Conservation (phyloP, 2,329 filamentous ascomycete species). For the Fusarium verrucosum region DNA sequence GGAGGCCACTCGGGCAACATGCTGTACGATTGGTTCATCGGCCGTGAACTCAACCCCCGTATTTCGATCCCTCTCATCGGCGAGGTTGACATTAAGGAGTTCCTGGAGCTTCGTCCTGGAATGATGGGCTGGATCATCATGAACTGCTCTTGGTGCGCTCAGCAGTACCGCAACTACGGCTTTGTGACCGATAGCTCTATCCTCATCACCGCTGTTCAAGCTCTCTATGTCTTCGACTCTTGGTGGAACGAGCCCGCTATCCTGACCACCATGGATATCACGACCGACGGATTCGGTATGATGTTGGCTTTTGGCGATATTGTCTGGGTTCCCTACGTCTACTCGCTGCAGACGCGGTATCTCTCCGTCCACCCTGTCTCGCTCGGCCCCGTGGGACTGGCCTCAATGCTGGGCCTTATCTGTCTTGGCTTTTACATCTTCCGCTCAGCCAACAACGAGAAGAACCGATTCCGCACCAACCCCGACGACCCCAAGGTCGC, state of each 20-base stretch:
- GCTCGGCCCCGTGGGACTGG: slow-evolving; percentile 75
- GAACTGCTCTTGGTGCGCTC: slow-evolving; percentile 83
- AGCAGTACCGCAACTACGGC: slow-evolving; percentile 87
- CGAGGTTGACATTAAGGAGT: slow-evolving; percentile 89
- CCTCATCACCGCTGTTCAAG: slow-evolving; percentile 79
- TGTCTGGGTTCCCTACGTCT: slow-evolving; percentile 91
- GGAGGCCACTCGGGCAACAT: slow-evolving; percentile 86
- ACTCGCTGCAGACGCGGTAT: slow-evolving; percentile 85
- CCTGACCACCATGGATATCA: slow-evolving; percentile 94
- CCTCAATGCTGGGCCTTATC: slow-evolving; percentile 73
- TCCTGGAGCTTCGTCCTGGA: slow-evolving; percentile 89
- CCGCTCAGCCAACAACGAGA: slow-evolving; percentile 92
- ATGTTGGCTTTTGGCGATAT: slow-evolving; percentile 95
- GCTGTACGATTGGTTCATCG: slow-evolving; percentile 96
- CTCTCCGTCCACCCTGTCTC: slow-evolving; percentile 81
- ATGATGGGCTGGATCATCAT: slow-evolving; percentile 89
- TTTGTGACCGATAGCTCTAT: slow-evolving; percentile 87
- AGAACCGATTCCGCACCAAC: slow-evolving; percentile 92
- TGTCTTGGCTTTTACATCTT: slow-evolving; percentile 86
- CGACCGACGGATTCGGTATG: slow-evolving; percentile 90
- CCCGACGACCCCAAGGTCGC: slow-evolving; percentile 80
- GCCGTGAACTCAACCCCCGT: slow-evolving; percentile 92
- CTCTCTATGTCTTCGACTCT: slow-evolving; percentile 83
- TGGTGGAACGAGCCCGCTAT: slow-evolving; percentile 89
- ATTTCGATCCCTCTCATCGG: slow-evolving; percentile 80